Conservation (phyloP, 192 early-diverging fungal species). For the Gorgonomyces haynaldii region DNA sequence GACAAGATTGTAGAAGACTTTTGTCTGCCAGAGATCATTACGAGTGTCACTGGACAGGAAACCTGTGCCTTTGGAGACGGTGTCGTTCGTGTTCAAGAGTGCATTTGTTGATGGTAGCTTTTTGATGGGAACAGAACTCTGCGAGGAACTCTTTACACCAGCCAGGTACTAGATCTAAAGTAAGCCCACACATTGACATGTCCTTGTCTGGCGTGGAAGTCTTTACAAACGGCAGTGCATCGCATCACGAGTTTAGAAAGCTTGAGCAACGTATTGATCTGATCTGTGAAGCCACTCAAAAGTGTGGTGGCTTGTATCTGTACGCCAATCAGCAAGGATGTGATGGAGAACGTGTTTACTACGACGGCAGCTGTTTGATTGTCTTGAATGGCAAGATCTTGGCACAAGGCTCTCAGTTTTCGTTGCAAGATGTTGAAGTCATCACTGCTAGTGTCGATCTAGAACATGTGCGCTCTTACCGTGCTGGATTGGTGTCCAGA, state of each 20-base stretch:
- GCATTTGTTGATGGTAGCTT: background rate
- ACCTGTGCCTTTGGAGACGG: conserved; percentile 87
- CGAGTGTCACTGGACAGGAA: conserved; percentile 69
- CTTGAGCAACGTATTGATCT: conserved; percentile 75
- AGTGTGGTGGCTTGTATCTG: conserved; percentile 87
- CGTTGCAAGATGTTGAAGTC: conserved; percentile 88
- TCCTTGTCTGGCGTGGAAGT: conserved; percentile 94
- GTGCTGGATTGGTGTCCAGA: conserved; percentile 59
- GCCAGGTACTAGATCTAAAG: conserved; percentile 36
- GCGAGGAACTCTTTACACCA: conserved; percentile 96
- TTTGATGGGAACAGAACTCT: conserved; percentile 85
- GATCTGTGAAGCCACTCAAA: conserved; percentile 72
- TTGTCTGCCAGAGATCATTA: conserved; percentile 69
- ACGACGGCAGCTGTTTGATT: conserved; percentile 88
- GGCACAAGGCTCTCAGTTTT: conserved; percentile 86
- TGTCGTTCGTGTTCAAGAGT: conserved; percentile 69
- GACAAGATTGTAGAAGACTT: conserved; percentile 56
- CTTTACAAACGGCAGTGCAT: conserved; percentile 88
- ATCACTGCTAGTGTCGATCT: conserved; percentile 84
- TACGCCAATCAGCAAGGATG: conserved; percentile 97
- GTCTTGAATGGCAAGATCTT: conserved; percentile 79
- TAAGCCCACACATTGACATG: conserved; percentile 86
- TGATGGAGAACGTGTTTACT: conserved; percentile 96
- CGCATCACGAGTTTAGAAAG: conserved; percentile 95
- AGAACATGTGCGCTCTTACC: conserved; percentile 72